Evolutionary conservation across 345 rosid genomes (phyloP).

Genomic region (Brassica carinata): DNA sequence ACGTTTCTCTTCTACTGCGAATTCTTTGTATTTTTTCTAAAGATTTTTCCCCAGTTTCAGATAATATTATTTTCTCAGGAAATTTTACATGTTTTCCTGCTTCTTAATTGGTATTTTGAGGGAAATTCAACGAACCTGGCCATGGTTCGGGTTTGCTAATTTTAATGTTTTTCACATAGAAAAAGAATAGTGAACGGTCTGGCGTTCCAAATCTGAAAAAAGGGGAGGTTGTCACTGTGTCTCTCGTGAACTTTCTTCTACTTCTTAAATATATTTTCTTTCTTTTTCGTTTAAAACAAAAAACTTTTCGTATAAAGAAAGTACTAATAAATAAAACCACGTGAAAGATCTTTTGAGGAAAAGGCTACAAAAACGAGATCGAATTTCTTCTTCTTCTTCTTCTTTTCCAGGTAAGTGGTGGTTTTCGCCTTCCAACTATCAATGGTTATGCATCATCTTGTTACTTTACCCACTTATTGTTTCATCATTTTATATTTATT

Average conservation of each 20-base stretch:
- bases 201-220: background rate
- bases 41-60: too few species aligned
- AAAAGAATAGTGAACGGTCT: background rate
- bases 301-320: constrained; percentile 9
- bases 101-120: background rate
- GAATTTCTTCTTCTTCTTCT: constrained; percentile 23
- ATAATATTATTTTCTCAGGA: background rate
- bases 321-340: constrained; percentile 1
- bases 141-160: background rate
- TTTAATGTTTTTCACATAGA: background rate
- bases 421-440: constrained; percentile 39
- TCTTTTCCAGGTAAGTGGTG: constrained; percentile 38
- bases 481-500: background rate
- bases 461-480: constrained; percentile 8
- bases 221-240: constrained; percentile 28
- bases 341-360: constrained; percentile 22
- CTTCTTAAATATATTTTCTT: constrained; percentile 1
- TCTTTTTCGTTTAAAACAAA: background rate
- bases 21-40: too few species aligned
- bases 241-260: constrained; percentile 14
- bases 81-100: background rate
- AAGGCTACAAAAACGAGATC: constrained; percentile 15
- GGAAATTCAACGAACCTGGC: constrained; percentile 28
- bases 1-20: too few species aligned
- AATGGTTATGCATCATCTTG: constrained; percentile 19